A percentile compares a stretch with the other conserved stretches of the same genome.
Evolutionary conservation across 2,329 filamentous ascomycete genomes (phyloP).

Genomic region (Aureobasidium leucospermi): DNA sequence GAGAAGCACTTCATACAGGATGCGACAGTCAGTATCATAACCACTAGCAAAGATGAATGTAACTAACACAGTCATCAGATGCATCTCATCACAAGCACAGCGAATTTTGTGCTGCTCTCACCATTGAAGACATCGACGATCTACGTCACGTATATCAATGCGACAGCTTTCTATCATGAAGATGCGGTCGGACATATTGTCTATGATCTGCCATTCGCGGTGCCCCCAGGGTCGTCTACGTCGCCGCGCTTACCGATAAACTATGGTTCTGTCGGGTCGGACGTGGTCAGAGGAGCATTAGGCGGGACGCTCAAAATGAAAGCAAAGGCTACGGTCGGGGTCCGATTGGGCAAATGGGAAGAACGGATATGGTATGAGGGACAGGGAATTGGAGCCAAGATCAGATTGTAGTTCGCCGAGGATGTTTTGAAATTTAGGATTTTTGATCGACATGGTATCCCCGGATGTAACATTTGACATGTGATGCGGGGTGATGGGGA

Average conservation of each 20-base stretch:
- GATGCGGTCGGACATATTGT: slow-evolving; percentile 70
- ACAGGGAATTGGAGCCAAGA: slow-evolving; percentile 39
- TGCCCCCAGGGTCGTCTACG: slow-evolving; percentile 57
- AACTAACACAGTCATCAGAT: slow-evolving; percentile 35
- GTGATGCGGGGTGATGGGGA: not conserved
- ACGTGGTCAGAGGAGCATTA: slow-evolving; percentile 69
- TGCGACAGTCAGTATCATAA: slow-evolving; percentile 49
- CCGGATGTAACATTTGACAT: slow-evolving; percentile 6
- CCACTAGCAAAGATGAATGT: not conserved
- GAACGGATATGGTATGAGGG: slow-evolving; percentile 56
- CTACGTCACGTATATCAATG: slow-evolving; percentile 71
- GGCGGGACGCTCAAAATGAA: slow-evolving; percentile 74
- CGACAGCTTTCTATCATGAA: slow-evolving; percentile 72
- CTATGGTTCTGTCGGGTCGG: slow-evolving; percentile 70
- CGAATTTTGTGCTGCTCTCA: slow-evolving; percentile 74
- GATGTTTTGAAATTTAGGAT: not conserved
- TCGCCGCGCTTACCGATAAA: slow-evolving; percentile 74
- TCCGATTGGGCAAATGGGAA: slow-evolving; percentile 68
- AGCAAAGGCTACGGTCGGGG: slow-evolving; percentile 65
- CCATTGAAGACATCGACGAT: slow-evolving; percentile 67
- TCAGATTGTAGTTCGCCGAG: slow-evolving; percentile 30
- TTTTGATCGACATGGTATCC: not conserved
- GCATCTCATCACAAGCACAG: slow-evolving; percentile 79
- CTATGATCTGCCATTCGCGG: slow-evolving; percentile 66
- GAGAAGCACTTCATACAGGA: slow-evolving; percentile 69